These are phyloP conservation scores for Magnaporthiopsis poae DNA, from an alignment of 2,329 filamentous ascomycete species.

Conservation along the genomic window DNA sequence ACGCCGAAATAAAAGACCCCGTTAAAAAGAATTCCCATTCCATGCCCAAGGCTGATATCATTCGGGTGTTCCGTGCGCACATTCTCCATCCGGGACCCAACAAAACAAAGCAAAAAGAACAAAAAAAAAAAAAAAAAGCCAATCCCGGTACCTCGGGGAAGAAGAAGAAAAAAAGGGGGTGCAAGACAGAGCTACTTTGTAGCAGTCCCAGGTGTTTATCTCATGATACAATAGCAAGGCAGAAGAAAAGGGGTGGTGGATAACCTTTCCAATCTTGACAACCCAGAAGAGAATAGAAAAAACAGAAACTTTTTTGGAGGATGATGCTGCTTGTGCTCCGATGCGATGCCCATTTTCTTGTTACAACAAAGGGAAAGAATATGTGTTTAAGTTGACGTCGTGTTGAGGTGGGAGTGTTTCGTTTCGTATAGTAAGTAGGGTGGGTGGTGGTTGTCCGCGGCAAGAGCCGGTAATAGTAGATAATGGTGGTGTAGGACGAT, in stretches of 20 bases:
- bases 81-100: neutral
- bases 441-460: constrained; percentile 1
- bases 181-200: neutral
- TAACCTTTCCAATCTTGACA: neutral
- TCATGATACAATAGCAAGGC: neutral
- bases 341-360: constrained; percentile 19
- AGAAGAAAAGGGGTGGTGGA: neutral
- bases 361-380: constrained; percentile 16
- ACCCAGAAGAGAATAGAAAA: neutral
- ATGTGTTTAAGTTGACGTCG: constrained; percentile 12
- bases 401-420: neutral
- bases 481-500: neutral
- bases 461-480: neutral
- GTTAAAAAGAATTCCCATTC: neutral
- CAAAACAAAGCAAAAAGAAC: neutral
- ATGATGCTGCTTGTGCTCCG: constrained; percentile 20
- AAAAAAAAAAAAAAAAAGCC: neutral
- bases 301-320: constrained; percentile 16
- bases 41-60: neutral
- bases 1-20: neutral
- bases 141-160: neutral
- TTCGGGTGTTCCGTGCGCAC: neutral
- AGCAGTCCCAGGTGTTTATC: neutral
- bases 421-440: constrained; percentile 1
- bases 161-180: neutral